Evolutionary conservation across 495 filamentous ascomycete species (phyloP), one percentile per base, ranked within the genome.

Genomic region (Cetradonia linearis): DNA sequence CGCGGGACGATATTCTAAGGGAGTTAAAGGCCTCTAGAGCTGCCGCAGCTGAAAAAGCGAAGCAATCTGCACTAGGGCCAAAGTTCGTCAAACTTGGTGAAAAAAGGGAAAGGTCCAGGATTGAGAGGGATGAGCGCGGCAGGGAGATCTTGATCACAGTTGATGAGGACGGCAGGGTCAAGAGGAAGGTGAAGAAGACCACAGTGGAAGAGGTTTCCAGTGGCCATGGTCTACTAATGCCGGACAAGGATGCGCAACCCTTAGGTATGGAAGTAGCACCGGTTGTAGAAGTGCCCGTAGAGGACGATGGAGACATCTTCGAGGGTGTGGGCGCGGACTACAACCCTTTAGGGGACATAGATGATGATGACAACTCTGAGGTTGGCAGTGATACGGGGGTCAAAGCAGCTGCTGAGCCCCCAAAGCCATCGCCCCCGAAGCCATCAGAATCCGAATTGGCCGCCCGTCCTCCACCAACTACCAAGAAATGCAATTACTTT

Each of bases 281-380:
- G 55, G 72, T 72, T 42, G 68, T 69, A 40, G 72, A 69, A 33
- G 70, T 71, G 34, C 65, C 60, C 1, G 78, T 78, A 62, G 78
- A 83, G 18, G 77, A 78, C 56, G 78, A 82, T 46, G 78, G 78
- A 10, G 84, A 87, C 56, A 98, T 98, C 27, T 98, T 98, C 68
- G 89, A 86, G 52, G 93, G 86, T 36, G 89, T 82, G 2, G 93
- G 87, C 6, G 81, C 81, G 28, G 89, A 93, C 65, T 98, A 95
- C 69, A 81, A 98, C 70, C 94, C 93, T 5, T 78, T 96, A 38
- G 91, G 83, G 1, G 86, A 78, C 23, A 66, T 94, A 28, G 78
- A 79, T 23, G 81, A 78, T 5, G 77, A 80, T 37, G 70, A 70
- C 13, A 73, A 74, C 8, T 72, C 71, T 1, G 74, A 67, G 10